Evolutionary conservation across 1,284 basidiomycete species (phyloP).

Genomic region (Ceratobasidium sp.): DNA sequence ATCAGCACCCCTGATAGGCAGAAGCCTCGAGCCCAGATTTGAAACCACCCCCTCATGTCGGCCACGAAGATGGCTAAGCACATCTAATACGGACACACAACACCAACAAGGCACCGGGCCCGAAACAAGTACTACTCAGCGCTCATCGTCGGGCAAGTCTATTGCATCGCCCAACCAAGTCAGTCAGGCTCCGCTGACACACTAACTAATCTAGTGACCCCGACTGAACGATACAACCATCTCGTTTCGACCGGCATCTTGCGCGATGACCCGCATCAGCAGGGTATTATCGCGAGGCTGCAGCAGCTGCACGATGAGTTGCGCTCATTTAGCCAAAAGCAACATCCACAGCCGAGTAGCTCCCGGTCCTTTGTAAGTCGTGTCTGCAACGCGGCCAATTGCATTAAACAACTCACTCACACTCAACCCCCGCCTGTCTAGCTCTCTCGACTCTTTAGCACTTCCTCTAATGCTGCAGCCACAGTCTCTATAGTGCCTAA

Average conservation of each 20-base stretch:
- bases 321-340: slow-evolving; percentile 72
- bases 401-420: too few relatives aligned
- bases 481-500: slow-evolving; percentile 69
- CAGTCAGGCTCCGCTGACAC: slow-evolving; percentile 8
- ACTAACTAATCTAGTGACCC: slow-evolving; percentile 54
- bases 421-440: slow-evolving; percentile 49
- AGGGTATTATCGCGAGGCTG: slow-evolving; percentile 82
- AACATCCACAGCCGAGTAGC: slow-evolving; percentile 49
- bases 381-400: background rate
- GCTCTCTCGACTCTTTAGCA: slow-evolving; percentile 73
- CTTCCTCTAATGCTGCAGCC: slow-evolving; percentile 48
- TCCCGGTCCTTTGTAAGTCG: slow-evolving; percentile 55
- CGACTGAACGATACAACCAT: slow-evolving; percentile 76
- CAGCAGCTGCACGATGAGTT: slow-evolving; percentile 84
- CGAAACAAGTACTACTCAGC: slow-evolving; percentile 6
- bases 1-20: slow-evolving; percentile 12
- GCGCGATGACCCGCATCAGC: slow-evolving; percentile 84
- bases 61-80: slow-evolving; percentile 17
- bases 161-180: slow-evolving; percentile 25
- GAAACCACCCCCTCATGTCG: slow-evolving; percentile 17
- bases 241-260: slow-evolving; percentile 79
- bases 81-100: too few relatives aligned
- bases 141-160: slow-evolving; percentile 15
- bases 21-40: background rate
- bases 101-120: slow-evolving; percentile 7